Percentiles rank a stretch among this genome's conserved stretches.
Evolutionary conservation across 83 land plant species (phyloP).

Genomic region (Diphasiastrum complanatum): DNA sequence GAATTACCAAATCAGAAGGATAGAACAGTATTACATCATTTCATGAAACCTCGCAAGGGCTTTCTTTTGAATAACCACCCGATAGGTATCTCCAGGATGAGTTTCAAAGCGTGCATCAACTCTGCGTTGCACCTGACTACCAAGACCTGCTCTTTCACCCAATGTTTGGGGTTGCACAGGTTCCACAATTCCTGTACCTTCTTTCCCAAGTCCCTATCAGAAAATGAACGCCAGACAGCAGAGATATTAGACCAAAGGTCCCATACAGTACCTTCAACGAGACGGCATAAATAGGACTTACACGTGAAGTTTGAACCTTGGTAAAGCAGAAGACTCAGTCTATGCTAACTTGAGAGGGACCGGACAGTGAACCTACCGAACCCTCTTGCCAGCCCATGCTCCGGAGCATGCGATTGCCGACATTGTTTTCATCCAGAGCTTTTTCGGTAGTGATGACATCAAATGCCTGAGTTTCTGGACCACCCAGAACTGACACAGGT

Average conservation of each 20-base stretch:
- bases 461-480: constrained; percentile 42
- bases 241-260: no score
- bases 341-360: neutral
- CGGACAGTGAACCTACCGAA: constrained; percentile 40
- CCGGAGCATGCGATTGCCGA: constrained; percentile 95
- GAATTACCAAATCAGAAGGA: no score
- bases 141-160: constrained; percentile 79
- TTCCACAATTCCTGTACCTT: constrained; percentile 85
- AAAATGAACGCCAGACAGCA: neutral
- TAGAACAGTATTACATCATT: no score
- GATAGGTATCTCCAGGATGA: constrained; percentile 87
- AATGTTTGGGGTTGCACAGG: constrained; percentile 76
- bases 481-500: constrained; percentile 16
- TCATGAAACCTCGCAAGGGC: constrained; percentile 89
- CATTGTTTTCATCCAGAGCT: constrained; percentile 89
- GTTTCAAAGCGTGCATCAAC: constrained; percentile 69
- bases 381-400: constrained; percentile 99
- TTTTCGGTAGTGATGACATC: constrained; percentile 84
- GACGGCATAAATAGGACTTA: no score
- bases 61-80: constrained; percentile 82
- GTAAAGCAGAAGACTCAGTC: no score
- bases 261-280: no score
- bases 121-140: constrained; percentile 54
- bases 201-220: constrained; percentile 86
- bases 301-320: no score